A percentile compares a stretch with the other conserved stretches of the same genome.
These are phyloP conservation scores for Diplogelasinospora grovesii DNA, from an alignment of 495 filamentous ascomycete species.

Conservation along the genomic window DNA sequence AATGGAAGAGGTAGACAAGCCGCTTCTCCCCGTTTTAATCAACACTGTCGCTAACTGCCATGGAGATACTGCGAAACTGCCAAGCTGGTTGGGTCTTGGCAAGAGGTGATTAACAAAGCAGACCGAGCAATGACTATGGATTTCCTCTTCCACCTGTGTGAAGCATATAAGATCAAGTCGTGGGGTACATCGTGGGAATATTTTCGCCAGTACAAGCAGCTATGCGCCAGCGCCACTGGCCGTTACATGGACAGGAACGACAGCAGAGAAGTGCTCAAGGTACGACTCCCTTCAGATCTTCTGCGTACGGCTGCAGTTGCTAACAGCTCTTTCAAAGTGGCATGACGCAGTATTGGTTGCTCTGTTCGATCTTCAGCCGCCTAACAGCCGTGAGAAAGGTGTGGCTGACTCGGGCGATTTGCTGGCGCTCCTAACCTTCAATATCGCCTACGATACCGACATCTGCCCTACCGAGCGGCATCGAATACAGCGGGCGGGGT, in stretches of 20 bases:
- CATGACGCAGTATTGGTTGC: conserved; percentile 20
- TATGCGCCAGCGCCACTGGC: conserved; percentile 16
- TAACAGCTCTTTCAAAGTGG: conserved; percentile 17
- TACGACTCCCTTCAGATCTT: conserved; percentile 22
- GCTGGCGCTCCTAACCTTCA: conserved; percentile 18
- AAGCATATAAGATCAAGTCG: conserved; percentile 15
- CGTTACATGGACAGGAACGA: conserved; percentile 21
- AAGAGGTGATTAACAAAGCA: conserved; percentile 16
- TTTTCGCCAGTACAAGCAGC: conserved; percentile 22
- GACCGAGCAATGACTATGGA: conserved; percentile 18
- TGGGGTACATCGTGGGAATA: conserved; percentile 13
- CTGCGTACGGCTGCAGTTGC: conserved; percentile 2
- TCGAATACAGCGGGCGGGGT: not conserved
- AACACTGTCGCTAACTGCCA: not conserved
- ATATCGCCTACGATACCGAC: conserved; percentile 23
- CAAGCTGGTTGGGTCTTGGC: conserved; percentile 5
- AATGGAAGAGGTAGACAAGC: too few relatives aligned
- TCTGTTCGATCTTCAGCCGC: conserved; percentile 23
- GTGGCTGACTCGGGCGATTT: conserved; percentile 22
- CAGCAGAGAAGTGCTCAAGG: conserved; percentile 27
- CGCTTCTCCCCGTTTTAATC: too few relatives aligned
- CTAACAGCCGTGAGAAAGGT: conserved; percentile 22
- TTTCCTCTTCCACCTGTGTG: conserved; percentile 20
- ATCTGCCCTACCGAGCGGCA: conserved; percentile 20
- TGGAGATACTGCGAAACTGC: not conserved